Evolutionary conservation across 495 filamentous ascomycete genomes (phyloP).

Genomic region (Penicillium longicatenatum): DNA sequence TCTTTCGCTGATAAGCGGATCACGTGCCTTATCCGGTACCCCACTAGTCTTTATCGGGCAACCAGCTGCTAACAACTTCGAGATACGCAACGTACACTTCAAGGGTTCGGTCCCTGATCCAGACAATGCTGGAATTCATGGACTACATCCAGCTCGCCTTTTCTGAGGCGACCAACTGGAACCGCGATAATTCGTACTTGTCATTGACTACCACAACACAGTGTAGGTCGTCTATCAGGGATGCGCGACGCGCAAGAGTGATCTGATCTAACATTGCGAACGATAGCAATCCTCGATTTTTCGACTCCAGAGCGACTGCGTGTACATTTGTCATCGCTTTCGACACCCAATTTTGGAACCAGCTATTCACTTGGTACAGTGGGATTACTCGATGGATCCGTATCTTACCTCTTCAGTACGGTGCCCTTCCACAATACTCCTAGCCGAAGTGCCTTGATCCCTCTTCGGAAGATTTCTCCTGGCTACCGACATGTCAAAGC

Average conservation of each 20-base stretch:
- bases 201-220: constrained; percentile 83
- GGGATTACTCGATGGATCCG: constrained; percentile 84
- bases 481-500: constrained; percentile 68
- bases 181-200: constrained; percentile 89
- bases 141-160: constrained; percentile 95
- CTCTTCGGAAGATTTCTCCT: constrained; percentile 63
- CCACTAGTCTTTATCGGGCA: constrained; percentile 37
- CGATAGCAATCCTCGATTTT: constrained; percentile 78
- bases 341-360: constrained; percentile 87
- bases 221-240: constrained; percentile 50
- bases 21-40: constrained; percentile 42
- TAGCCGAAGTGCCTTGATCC: constrained; percentile 59
- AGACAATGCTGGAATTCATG: constrained; percentile 94
- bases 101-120: background rate
- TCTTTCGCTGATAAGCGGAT: constrained; percentile 50
- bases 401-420: constrained; percentile 89
- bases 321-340: constrained; percentile 76
- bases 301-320: constrained; percentile 80
- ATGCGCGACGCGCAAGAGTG: constrained; percentile 4
- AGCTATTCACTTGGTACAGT: constrained; percentile 84
- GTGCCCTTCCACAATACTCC: constrained; percentile 61
- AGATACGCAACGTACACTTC: background rate
- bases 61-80: constrained; percentile 30
- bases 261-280: background rate
- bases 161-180: constrained; percentile 83